Evolutionary conservation across 2,329 filamentous ascomycete species (phyloP).

Genomic region (Diplocarpon mali): DNA sequence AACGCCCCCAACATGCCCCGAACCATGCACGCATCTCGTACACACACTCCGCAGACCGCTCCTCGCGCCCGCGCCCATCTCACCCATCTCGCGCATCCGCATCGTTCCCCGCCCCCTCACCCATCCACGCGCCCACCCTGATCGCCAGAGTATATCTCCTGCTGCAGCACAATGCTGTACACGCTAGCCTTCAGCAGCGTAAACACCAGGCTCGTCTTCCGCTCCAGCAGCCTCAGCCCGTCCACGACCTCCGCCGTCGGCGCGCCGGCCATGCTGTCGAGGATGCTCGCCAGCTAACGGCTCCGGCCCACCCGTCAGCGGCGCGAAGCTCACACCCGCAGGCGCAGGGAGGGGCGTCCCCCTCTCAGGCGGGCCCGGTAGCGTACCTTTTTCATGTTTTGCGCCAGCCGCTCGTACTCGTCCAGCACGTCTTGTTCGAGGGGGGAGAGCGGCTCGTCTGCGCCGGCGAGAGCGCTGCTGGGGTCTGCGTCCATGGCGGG

Average conservation of each 20-base stretch:
- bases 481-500: conserved; percentile 1
- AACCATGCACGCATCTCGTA: too few relatives aligned
- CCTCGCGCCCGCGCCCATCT: conserved; percentile 7
- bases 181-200: conserved; percentile 96
- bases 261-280: conserved; percentile 53
- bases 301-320: too few relatives aligned
- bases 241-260: conserved; percentile 78
- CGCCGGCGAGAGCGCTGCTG: conserved; percentile 4
- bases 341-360: too few relatives aligned
- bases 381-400: conserved; percentile 78
- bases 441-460: conserved; percentile 48
- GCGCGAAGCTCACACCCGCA: too few relatives aligned
- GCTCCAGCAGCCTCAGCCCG: conserved; percentile 74
- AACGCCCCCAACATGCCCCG: too few relatives aligned
- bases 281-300: conserved; percentile 44
- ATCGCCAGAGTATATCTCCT: conserved; percentile 73
- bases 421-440: conserved; percentile 91
- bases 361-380: not conserved
- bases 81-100: conserved; percentile 7
- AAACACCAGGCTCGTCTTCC: conserved; percentile 91
- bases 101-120: conserved; percentile 1
- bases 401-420: conserved; percentile 77
- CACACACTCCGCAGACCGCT: conserved; percentile 11
- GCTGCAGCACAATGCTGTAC: conserved; percentile 96
- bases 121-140: conserved; percentile 17